Percentiles rank a stretch among this genome's conserved stretches.
phyloP scores from a whole-genome alignment of 2,329 filamentous ascomycete species.

The Claviceps pazoutovae region DNA sequence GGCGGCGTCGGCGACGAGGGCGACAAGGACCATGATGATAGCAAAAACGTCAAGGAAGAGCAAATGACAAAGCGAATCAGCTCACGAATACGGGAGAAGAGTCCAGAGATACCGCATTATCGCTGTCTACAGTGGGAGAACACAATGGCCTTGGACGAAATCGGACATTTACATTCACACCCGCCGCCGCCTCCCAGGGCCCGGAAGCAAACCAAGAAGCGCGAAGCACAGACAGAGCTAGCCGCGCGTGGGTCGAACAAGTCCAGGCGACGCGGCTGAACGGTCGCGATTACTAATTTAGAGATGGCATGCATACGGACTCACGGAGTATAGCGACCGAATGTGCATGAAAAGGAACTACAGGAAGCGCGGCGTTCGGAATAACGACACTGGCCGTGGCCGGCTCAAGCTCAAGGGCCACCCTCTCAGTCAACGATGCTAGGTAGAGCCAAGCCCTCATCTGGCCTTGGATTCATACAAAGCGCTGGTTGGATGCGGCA shows the following conservation, averaged over 20 bases:
- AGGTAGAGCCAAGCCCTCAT: too few relatives aligned
- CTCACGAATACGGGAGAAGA: constrained; percentile 30
- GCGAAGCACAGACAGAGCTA: constrained; percentile 26
- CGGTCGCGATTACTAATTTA: too few relatives aligned
- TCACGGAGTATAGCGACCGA: neutral
- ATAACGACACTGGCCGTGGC: neutral
- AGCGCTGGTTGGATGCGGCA: neutral
- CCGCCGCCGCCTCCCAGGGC: constrained; percentile 36
- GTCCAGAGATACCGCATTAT: constrained; percentile 31
- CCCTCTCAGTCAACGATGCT: neutral
- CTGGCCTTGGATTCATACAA: too few relatives aligned
- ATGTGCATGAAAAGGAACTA: neutral
- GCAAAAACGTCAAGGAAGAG: constrained; percentile 25
- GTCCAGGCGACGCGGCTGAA: constrained; percentile 14
- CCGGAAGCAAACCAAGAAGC: constrained; percentile 38
- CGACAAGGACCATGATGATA: constrained; percentile 21
- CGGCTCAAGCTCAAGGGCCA: neutral
- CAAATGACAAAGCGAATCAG: constrained; percentile 27
- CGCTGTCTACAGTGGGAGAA: constrained; percentile 43
- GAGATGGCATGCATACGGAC: too few relatives aligned
- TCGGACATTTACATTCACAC: constrained; percentile 44
- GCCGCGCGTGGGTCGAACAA: constrained; percentile 16
- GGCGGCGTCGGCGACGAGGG: constrained; percentile 23
- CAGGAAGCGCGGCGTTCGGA: neutral
- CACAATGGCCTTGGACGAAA: constrained; percentile 40